Percentiles rank a stretch among this genome's conserved stretches.
phyloP scores from a whole-genome alignment of 352 stramenopile genomes.

The Hyaloperonospora brassicae region DNA sequence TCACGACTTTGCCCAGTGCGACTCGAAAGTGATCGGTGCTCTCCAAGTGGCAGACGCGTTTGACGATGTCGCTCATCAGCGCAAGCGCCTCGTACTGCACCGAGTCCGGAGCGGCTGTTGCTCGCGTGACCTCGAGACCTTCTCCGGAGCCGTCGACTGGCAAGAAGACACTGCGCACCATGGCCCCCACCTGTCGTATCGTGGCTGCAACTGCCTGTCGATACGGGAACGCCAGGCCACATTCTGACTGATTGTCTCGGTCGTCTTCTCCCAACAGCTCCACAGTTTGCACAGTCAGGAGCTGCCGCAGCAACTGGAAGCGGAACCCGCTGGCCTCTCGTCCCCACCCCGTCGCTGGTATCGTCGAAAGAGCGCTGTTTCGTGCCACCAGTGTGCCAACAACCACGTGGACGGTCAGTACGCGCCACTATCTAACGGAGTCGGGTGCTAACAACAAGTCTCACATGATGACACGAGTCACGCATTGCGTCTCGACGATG shows the following conservation, averaged over 20 bases:
- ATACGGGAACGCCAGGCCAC: conserved; percentile 8
- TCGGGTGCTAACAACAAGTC: background rate
- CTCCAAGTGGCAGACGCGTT: conserved; percentile 9
- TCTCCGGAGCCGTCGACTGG: background rate
- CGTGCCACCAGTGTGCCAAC: conserved; percentile 2
- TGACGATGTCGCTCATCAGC: conserved; percentile 30
- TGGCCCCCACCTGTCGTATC: conserved; percentile 4
- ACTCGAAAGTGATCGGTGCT: background rate
- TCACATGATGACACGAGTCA: conserved; percentile 21
- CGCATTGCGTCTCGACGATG: background rate
- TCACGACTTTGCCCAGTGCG: conserved; percentile 16
- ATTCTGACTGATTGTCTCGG: conserved; percentile 2
- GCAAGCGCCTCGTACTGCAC: conserved; percentile 27
- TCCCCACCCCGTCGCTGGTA: conserved; percentile 1
- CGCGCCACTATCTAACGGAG: background rate
- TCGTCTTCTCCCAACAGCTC: background rate
- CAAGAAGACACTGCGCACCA: conserved; percentile 15
- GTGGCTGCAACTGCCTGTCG: conserved; percentile 13
- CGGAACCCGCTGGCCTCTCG: conserved; percentile 28
- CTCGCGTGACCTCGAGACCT: background rate
- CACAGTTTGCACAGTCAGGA: conserved; percentile 20
- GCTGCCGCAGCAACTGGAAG: conserved; percentile 41
- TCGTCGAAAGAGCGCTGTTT: conserved; percentile 8
- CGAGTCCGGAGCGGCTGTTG: conserved; percentile 8
- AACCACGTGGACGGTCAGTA: background rate